phyloP scores from a whole-genome alignment of 306 rosid species.

The Fragaria iinumae region DNA sequence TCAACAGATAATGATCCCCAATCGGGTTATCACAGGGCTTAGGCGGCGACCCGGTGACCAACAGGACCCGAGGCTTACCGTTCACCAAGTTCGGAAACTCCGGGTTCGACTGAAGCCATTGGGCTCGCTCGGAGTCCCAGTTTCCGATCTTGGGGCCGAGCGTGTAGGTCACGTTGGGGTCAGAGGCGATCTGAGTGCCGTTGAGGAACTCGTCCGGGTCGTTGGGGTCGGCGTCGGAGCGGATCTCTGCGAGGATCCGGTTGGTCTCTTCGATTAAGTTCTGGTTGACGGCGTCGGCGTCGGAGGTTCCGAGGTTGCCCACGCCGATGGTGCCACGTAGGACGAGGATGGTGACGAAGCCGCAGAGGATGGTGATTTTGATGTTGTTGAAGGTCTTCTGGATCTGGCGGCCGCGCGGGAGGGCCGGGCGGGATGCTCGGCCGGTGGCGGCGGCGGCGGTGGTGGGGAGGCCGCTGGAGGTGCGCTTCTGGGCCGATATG shows the following conservation, averaged over 20 bases:
- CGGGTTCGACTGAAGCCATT: conserved; percentile 66
- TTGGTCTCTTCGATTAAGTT: conserved; percentile 74
- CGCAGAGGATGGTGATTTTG: conserved; percentile 88
- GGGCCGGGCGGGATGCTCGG: conserved; percentile 22
- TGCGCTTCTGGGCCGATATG: conserved; percentile 50
- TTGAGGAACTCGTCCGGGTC: conserved; percentile 49
- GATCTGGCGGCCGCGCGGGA: conserved; percentile 88
- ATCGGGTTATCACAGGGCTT: conserved; percentile 94
- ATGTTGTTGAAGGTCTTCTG: conserved; percentile 86
- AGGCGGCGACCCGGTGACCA: conserved; percentile 91
- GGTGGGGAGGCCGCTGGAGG: conserved; percentile 24
- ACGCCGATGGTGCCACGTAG: conserved; percentile 96
- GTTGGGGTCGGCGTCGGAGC: conserved; percentile 79
- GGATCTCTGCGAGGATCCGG: conserved; percentile 91
- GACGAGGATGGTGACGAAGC: conserved; percentile 93
- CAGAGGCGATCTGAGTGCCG: conserved; percentile 18
- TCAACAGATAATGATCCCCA: conserved; percentile 90
- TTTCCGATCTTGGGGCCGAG: conserved; percentile 73
- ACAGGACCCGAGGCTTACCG: conserved; percentile 79
- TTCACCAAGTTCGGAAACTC: conserved; percentile 57
- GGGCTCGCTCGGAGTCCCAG: conserved; percentile 65
- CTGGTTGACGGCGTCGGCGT: conserved; percentile 65
- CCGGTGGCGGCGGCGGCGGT: conserved; percentile 28
- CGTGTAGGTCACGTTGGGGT: conserved; percentile 64
- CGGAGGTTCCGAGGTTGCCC: conserved; percentile 64